A percentile compares a stretch with the other conserved stretches of the same genome.
Conservation (phyloP, 345 rosid genomes). For the Raphanus sativus region DNA sequence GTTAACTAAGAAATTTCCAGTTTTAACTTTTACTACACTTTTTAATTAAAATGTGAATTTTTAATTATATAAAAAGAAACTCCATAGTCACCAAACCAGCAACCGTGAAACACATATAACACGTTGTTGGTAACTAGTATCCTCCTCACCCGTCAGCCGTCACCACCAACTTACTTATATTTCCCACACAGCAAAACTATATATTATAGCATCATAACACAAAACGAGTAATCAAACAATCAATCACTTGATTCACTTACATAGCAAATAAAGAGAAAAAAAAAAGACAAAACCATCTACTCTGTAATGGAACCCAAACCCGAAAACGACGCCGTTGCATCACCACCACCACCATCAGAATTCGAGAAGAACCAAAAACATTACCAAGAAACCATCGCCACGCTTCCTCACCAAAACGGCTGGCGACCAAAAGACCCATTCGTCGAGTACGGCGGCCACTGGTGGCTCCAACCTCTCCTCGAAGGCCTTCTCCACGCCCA, state of each 20-base stretch:
- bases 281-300: not conserved
- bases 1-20: not conserved
- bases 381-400: conserved; percentile 35
- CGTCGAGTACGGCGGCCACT: conserved; percentile 32
- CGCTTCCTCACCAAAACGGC: conserved; percentile 26
- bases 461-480: conserved; percentile 37
- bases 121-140: conserved; percentile 19
- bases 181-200: conserved; percentile 1
- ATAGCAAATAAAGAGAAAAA: not conserved
- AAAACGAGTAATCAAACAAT: not conserved
- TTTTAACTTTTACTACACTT: not conserved
- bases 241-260: not conserved
- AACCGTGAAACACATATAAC: conserved; percentile 20
- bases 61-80: not conserved
- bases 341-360: conserved; percentile 16
- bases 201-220: conserved; percentile 9
- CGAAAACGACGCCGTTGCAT: not conserved
- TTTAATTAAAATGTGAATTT: not conserved
- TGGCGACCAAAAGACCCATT: conserved; percentile 34
- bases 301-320: conserved; percentile 27
- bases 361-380: conserved; percentile 32
- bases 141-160: conserved; percentile 13
- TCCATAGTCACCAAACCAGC: conserved; percentile 28
- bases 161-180: conserved; percentile 31
- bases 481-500: conserved; percentile 38